Percentiles rank a stretch among this genome's conserved stretches.
Evolutionary conservation across 2,329 filamentous ascomycete genomes (phyloP).

Genomic region (Ceratocystis papillata): DNA sequence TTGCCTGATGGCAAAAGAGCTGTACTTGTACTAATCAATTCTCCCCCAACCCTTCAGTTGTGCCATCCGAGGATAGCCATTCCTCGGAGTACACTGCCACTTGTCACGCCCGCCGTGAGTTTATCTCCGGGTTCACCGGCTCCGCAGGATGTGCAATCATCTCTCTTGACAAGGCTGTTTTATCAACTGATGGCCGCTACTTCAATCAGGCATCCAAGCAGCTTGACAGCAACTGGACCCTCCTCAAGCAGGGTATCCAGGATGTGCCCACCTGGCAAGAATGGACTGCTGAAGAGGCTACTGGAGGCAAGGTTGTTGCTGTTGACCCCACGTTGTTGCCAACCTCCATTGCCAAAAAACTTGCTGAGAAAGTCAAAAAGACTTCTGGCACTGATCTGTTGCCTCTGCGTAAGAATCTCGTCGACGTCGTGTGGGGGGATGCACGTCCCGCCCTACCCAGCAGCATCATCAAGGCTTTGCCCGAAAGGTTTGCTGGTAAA

Average conservation of each 20-base stretch:
- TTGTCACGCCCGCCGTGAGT: conserved; percentile 85
- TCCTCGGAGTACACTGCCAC: conserved; percentile 95
- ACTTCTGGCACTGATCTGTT: conserved; percentile 67
- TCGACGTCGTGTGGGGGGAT: conserved; percentile 80
- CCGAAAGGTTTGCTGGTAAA: conserved; percentile 68
- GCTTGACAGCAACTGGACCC: conserved; percentile 78
- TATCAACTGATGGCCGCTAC: conserved; percentile 93
- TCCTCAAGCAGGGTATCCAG: conserved; percentile 86
- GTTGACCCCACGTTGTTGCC: conserved; percentile 85
- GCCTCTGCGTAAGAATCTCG: conserved; percentile 67
- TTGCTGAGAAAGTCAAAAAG: conserved; percentile 78
- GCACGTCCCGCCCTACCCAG: conserved; percentile 63
- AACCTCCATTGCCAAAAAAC: conserved; percentile 50
- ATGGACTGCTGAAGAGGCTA: conserved; percentile 80
- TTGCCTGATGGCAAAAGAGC: not conserved
- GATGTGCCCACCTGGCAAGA: conserved; percentile 97
- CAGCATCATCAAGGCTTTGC: conserved; percentile 63
- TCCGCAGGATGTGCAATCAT: conserved; percentile 90
- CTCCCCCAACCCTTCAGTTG: conserved; percentile 46
- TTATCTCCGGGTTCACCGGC: conserved; percentile 86
- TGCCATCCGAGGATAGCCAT: conserved; percentile 94
- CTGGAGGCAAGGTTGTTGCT: conserved; percentile 75
- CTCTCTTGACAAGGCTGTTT: conserved; percentile 70
- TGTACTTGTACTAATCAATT: conserved; percentile 26
- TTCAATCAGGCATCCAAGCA: conserved; percentile 94